Base-by-base conservation (phyloP, 2,329 filamentous ascomycete species). In the Colletotrichum paranaense region DNA sequence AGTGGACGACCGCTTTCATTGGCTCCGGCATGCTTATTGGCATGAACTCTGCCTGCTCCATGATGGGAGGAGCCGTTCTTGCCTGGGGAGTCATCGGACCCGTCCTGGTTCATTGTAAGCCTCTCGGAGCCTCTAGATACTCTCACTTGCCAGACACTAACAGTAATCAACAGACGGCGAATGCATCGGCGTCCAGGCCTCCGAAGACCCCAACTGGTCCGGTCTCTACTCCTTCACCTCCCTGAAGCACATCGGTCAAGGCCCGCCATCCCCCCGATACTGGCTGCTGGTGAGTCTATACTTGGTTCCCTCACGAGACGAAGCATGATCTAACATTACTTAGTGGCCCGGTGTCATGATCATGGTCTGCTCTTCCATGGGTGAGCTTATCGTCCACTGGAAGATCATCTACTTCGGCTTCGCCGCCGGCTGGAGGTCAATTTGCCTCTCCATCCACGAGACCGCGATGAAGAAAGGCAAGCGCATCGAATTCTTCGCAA, bases 1-100 rank as follows among this genome's bases (percentile, higher is more conserved):
- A 91, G 75, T 87, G 85, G 76, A 91, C 89, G 0, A 89, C 89
- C 0, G 90, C 89, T 46, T 91, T 91, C 80, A 89, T 91, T 74
- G 89, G 89, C 6, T 91, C 82, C 22, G 83, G 83, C n/a, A 82
- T 85, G n/a, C 85, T 86, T 19, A 89, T 86, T 30, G 82, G 82
- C 67, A 84, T 84, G 73, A 92, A 91, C 79, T 86, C 88, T 19
- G 87, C 88, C 28, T 77, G 89, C 68, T 91, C 89, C 11, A 90
- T 90, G 85, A 88, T 88, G 73, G 83, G 76, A 16, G 90, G 90
- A 22, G 87, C 86, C 19, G 82, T 91, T 62, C 79, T 89, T 32
- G 88, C 89, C 28, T 91, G 88, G 87, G 57, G 86, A 81, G 8
- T 91, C 81, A 88, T 89, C 65, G 86, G 84, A 12, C 84, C 84